phyloP scores from a whole-genome alignment of 176 grass and related monocot genomes.

The Calamus simplicifolius region DNA sequence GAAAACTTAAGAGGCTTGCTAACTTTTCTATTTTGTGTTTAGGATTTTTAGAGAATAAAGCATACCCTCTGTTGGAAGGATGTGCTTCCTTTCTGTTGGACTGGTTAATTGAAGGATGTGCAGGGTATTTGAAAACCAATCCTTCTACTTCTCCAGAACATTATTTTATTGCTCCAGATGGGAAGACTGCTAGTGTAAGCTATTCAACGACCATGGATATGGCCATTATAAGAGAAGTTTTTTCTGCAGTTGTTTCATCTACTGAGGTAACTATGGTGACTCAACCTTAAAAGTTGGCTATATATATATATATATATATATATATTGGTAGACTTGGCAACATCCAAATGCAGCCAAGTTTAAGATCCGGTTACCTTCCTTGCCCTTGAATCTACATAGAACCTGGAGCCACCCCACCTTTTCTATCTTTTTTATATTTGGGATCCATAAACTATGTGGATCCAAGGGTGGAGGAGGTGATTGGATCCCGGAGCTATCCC shows the following conservation, averaged over 20 bases:
- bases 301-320: too few species aligned
- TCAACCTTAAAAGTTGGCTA: too few species aligned
- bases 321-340: too few species aligned
- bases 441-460: too few species aligned
- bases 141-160: slow-evolving; percentile 94
- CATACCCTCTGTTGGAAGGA: slow-evolving; percentile 76
- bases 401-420: too few species aligned
- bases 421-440: too few species aligned
- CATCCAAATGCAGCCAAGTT: too few species aligned
- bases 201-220: slow-evolving; percentile 96
- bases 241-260: slow-evolving; percentile 51
- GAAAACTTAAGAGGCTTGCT: background rate
- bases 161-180: slow-evolving; percentile 76
- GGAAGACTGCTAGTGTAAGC: slow-evolving; percentile 67
- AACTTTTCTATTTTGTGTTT: background rate
- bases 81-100: slow-evolving; percentile 77
- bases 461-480: too few species aligned
- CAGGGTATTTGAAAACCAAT: slow-evolving; percentile 61
- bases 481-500: too few species aligned
- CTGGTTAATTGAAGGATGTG: slow-evolving; percentile 61
- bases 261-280: slow-evolving; percentile 39
- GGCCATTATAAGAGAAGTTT: slow-evolving; percentile 72
- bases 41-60: slow-evolving; percentile 68
- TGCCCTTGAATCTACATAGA: too few species aligned
- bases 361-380: too few species aligned